phyloP scores from a whole-genome alignment of 306 rosid species.

The Quercus gilva region DNA sequence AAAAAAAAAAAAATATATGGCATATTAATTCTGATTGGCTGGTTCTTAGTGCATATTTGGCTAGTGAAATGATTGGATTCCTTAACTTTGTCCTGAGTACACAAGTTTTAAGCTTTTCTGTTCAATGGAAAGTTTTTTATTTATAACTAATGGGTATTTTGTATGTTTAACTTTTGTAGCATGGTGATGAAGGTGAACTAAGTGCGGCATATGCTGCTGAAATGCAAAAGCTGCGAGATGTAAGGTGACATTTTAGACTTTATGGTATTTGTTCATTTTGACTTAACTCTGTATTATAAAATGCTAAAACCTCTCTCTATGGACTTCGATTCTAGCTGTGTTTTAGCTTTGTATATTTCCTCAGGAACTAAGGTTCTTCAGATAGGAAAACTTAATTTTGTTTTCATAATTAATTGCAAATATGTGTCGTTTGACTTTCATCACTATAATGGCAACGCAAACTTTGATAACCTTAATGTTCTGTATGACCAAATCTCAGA shows the following conservation, averaged over 20 bases:
- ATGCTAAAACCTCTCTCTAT: background rate
- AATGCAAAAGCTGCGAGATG: constrained; percentile 61
- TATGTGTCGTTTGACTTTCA: constrained; percentile 91
- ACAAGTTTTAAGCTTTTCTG: background rate
- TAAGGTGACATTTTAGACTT: constrained; percentile 55
- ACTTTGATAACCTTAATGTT: constrained; percentile 64
- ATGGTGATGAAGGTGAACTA: constrained; percentile 86
- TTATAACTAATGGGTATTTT: background rate
- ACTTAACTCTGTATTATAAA: background rate
- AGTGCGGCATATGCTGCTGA: constrained; percentile 76
- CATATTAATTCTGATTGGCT: background rate
- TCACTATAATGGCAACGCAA: constrained; percentile 61
- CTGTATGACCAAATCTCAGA: constrained; percentile 75
- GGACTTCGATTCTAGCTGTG: constrained; percentile 22
- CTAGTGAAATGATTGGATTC: background rate
- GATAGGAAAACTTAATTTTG: background rate
- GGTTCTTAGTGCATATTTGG: constrained; percentile 3
- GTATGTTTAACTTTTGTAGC: constrained; percentile 48
- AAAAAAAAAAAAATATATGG: too few species aligned
- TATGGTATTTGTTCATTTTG: constrained; percentile 2
- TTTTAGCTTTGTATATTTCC: constrained; percentile 16
- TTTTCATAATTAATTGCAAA: constrained; percentile 42
- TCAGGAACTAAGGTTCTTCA: background rate
- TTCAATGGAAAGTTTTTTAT: background rate
- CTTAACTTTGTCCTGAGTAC: background rate